These are phyloP conservation scores for Odonthalia washingtoniensis DNA, from an alignment of 31 red algal species.

Conservation along the genomic window DNA sequence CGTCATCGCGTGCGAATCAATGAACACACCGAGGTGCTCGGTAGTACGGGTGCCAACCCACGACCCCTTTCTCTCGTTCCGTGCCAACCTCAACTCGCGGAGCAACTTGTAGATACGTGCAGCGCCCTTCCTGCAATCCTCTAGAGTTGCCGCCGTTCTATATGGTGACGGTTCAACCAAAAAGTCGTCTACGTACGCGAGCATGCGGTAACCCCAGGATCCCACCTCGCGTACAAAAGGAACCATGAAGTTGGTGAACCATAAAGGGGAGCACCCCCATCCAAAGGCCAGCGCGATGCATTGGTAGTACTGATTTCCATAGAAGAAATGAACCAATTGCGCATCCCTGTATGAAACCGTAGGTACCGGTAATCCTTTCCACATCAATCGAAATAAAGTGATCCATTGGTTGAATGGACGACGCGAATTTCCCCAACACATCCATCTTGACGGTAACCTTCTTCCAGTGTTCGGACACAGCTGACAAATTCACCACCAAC, in stretches of 20 bases:
- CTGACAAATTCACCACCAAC: constrained; percentile 26
- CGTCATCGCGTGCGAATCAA: constrained; percentile 26
- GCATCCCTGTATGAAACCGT: constrained; percentile 4
- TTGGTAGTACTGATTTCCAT: constrained; percentile 42
- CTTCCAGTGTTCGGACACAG: constrained; percentile 55
- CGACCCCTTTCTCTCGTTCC: constrained; percentile 32
- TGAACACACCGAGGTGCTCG: constrained; percentile 48
- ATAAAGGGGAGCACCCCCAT: constrained; percentile 27
- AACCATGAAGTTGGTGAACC: too few relatives aligned
- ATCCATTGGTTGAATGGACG: constrained; percentile 25
- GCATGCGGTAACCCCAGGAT: constrained; percentile 34
- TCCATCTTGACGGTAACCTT: constrained; percentile 45
- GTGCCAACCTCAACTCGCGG: neutral
- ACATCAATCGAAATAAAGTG: constrained; percentile 39
- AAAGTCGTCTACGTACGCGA: constrained; percentile 66
- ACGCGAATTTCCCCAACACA: constrained; percentile 31
- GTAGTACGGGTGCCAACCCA: constrained; percentile 8
- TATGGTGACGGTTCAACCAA: constrained; percentile 31
- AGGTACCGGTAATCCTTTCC: constrained; percentile 41
- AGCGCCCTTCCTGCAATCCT: constrained; percentile 17
- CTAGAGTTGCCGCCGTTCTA: neutral
- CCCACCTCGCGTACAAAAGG: constrained; percentile 24
- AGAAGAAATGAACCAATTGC: constrained; percentile 58
- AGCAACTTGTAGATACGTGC: neutral
- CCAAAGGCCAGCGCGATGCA: constrained; percentile 50